Evolutionary conservation across 371 early-diverging fungal species (phyloP), one percentile per base, ranked within the genome.

Genomic region (Thermomucor indicae-seudaticae): DNA sequence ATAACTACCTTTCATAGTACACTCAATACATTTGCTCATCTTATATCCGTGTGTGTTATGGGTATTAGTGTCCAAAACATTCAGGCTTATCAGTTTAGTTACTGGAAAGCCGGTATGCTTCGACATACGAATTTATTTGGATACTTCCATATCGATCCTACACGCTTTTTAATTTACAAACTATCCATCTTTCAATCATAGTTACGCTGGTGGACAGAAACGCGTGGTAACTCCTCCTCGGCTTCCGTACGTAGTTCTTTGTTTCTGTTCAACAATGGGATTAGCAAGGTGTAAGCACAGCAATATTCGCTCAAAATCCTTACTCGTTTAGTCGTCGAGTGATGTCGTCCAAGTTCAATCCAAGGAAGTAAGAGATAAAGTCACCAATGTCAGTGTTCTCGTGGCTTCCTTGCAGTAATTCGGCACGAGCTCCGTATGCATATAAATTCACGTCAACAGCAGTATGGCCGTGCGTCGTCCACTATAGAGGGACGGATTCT

Each of bases 301-400:
- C n/a, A n/a, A n/a, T n/a, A n/a, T n/a, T n/a, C n/a, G n/a, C n/a
- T n/a, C n/a, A n/a, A n/a, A n/a, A n/a, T n/a, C 43, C 57, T 37
- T 51, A 51, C 54, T 17, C 45, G 12, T 50, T 55, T 48, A 87
- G 65, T 43, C 61, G 51, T 22, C 49, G 27, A n/a, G 89, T 85
- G 19, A 86, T 59, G 23, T 49, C 59, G 3, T 61, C 58, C 11
- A 86, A 53, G 55, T 85, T 76, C 40, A 91, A 57, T 1, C 62
- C 72, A 35, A 91, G 59, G 34, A 55, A 55, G 6, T 70, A 35
- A 16, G 56, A 65, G 41, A 91, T 80, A 51, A 88, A 89, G 27
- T 71, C 39, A 42, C 90, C 89, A 51, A 91, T 83, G 6, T 88
- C 88, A 0, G 83, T 90, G 69, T 91, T 91, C 53, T 90, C 89